Evolutionary conservation across 2,329 filamentous ascomycete genomes (phyloP).

Genomic region (Verticillium klebahnii): DNA sequence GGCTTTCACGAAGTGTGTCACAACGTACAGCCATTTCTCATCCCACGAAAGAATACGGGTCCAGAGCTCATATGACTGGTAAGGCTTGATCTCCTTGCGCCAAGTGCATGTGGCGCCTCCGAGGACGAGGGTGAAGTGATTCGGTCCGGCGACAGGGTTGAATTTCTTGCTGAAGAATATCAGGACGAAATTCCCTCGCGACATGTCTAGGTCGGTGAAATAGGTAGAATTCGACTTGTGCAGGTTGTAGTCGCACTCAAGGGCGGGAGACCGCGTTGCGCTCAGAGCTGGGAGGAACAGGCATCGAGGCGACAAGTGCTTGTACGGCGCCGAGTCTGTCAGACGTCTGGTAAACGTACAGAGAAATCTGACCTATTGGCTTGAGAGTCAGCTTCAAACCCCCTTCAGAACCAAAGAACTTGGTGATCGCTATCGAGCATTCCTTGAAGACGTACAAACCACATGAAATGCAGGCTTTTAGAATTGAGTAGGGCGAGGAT

Average conservation of each 20-base stretch:
- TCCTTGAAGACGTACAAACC: constrained; percentile 1
- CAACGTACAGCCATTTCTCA: constrained; percentile 74
- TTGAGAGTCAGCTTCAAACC: not conserved
- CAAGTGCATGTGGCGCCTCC: constrained; percentile 5
- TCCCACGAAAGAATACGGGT: constrained; percentile 51
- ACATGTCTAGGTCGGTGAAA: constrained; percentile 79
- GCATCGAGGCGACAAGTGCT: constrained; percentile 19
- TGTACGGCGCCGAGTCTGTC: constrained; percentile 11
- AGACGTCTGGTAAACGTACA: constrained; percentile 27
- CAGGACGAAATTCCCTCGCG: constrained; percentile 74
- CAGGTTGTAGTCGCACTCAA: constrained; percentile 82
- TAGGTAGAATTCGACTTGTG: constrained; percentile 86
- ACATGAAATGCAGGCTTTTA: constrained; percentile 4
- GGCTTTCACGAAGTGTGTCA: constrained; percentile 67
- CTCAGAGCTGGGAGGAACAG: constrained; percentile 46
- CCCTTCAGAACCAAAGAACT: not conserved
- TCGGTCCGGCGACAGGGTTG: constrained; percentile 40
- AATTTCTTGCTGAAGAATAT: constrained; percentile 48
- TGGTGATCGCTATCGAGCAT: not conserved
- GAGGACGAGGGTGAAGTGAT: constrained; percentile 48
- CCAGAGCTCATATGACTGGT: constrained; percentile 9
- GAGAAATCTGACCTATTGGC: constrained; percentile 25
- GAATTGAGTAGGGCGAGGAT: constrained; percentile 3
- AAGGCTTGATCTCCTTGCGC: constrained; percentile 8
- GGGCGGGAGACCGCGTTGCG: constrained; percentile 58